Percentiles rank a stretch among this genome's conserved stretches.
phyloP scores from a whole-genome alignment of 495 filamentous ascomycete genomes.

The Bryoglossum gracile region DNA sequence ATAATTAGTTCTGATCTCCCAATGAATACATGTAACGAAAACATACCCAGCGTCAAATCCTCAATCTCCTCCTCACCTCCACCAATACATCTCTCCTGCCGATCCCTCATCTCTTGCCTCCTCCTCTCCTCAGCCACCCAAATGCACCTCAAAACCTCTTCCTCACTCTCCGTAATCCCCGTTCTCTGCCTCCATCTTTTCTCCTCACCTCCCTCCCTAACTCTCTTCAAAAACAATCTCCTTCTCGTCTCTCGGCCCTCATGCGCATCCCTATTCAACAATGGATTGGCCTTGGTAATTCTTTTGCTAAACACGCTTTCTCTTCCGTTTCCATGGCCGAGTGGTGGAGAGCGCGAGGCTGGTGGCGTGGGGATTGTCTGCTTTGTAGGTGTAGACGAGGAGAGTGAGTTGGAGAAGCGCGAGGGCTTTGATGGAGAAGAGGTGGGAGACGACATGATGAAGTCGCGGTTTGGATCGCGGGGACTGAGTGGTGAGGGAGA shows the following conservation, averaged over 20 bases:
- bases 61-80: conserved; percentile 36
- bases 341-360: neutral
- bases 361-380: conserved; percentile 2
- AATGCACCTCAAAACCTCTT: conserved; percentile 42
- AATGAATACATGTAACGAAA: conserved; percentile 42
- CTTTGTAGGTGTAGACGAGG: neutral
- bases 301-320: conserved; percentile 17
- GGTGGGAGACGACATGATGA: conserved; percentile 6
- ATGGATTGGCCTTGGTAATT: conserved; percentile 30
- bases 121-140: conserved; percentile 18
- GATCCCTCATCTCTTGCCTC: conserved; percentile 6
- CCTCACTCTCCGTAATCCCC: conserved; percentile 41
- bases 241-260: conserved; percentile 47
- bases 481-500: conserved; percentile 9
- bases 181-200: conserved; percentile 51
- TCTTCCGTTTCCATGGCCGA: too few species aligned
- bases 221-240: conserved; percentile 66
- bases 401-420: too few species aligned
- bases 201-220: conserved; percentile 65
- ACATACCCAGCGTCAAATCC: too few species aligned
- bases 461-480: conserved; percentile 6
- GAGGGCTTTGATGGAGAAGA: neutral
- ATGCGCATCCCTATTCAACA: conserved; percentile 31
- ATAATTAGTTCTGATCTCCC: neutral
- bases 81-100: conserved; percentile 17